A percentile compares a stretch with the other conserved stretches of the same genome.
Evolutionary conservation across 305 asterid species (phyloP).

Genomic region (Solanum hybrid): DNA sequence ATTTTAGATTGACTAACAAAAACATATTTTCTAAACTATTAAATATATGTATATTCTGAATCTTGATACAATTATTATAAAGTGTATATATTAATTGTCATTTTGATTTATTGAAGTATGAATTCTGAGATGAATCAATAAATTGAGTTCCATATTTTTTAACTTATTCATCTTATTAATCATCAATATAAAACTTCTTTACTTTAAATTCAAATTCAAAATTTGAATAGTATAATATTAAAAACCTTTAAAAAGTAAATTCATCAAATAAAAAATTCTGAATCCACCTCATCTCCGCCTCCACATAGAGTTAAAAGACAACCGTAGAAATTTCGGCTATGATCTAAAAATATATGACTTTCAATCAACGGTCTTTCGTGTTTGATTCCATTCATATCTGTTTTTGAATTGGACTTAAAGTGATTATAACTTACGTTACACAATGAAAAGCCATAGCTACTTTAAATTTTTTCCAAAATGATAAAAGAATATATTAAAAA

Average conservation of each 20-base stretch:
- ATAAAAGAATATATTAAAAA: background rate
- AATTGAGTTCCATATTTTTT: fast-evolving
- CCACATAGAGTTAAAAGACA: background rate
- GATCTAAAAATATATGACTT: background rate
- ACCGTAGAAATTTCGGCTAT: background rate
- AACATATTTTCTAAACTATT: background rate
- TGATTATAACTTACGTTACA: background rate
- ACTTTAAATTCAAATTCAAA: background rate
- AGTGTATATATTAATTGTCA: fast-evolving
- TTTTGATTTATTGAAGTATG: background rate
- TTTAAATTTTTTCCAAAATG: background rate
- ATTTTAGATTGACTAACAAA: background rate
- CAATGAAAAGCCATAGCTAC: background rate
- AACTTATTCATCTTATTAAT: background rate
- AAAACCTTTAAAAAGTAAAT: background rate
- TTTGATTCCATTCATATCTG: background rate
- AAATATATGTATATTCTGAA: background rate
- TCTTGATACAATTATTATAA: background rate
- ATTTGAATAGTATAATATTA: background rate
- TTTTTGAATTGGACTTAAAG: background rate
- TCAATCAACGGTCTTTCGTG: background rate
- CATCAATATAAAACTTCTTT: fast-evolving
- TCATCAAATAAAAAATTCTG: fast-evolving
- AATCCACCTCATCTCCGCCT: background rate
- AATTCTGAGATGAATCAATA: background rate